phyloP scores from a whole-genome alignment of 2,329 filamentous ascomycete species.

The Cladosporium sp. region DNA sequence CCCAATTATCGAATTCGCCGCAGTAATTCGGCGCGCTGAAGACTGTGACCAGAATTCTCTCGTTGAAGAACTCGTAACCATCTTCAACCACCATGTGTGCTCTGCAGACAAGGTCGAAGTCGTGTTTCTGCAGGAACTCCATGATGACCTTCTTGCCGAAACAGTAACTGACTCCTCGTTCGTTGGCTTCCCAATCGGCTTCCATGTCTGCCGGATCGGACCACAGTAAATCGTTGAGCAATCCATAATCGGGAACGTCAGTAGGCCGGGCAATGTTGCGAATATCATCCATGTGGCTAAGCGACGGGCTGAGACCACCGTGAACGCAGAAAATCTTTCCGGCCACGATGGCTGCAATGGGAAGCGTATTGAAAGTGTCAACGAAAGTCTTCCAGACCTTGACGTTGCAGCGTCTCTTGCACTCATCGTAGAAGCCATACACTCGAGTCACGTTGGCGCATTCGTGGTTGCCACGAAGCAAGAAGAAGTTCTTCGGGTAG shows the following conservation, averaged over 20 bases:
- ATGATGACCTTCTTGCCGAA: constrained; percentile 98
- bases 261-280: constrained; percentile 92
- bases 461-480: constrained; percentile 91
- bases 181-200: constrained; percentile 90
- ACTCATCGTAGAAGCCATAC: constrained; percentile 97
- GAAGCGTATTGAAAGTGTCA: constrained; percentile 92
- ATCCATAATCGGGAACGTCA: constrained; percentile 92
- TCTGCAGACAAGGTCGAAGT: constrained; percentile 94
- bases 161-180: constrained; percentile 94
- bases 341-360: constrained; percentile 93
- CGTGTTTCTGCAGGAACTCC: constrained; percentile 88
- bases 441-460: constrained; percentile 94
- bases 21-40: constrained; percentile 99
- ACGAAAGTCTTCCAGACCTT: constrained; percentile 99
- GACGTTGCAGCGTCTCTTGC: constrained; percentile 91
- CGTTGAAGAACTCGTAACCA: constrained; percentile 97
- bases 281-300: constrained; percentile 98
- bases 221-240: constrained; percentile 94
- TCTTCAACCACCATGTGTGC: constrained; percentile 99
- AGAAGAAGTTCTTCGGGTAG: constrained; percentile 95
- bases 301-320: constrained; percentile 83
- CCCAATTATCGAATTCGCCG: constrained; percentile 98
- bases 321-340: constrained; percentile 98
- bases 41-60: constrained; percentile 89
- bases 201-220: constrained; percentile 98